phyloP scores from a whole-genome alignment of 441 rosid species.

The Adansonia gregorii region DNA sequence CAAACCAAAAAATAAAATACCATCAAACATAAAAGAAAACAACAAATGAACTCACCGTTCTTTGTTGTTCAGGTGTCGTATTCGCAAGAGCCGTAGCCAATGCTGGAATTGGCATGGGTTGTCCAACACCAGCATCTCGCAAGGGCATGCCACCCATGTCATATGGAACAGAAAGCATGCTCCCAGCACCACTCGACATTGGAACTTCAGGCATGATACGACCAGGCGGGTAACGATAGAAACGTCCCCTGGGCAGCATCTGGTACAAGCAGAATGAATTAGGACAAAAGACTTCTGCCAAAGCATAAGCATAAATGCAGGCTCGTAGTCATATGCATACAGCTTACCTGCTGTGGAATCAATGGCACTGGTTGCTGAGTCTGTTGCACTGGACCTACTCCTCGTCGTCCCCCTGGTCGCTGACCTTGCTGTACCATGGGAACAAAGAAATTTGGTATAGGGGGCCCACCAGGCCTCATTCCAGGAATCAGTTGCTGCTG shows the following conservation, averaged over 20 bases:
- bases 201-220: constrained; percentile 49
- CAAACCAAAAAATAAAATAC: not conserved
- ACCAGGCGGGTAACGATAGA: constrained; percentile 54
- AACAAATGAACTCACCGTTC: constrained; percentile 43
- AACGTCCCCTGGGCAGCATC: constrained; percentile 66
- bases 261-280: constrained; percentile 20
- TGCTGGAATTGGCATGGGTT: constrained; percentile 53
- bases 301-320: not conserved
- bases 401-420: constrained; percentile 57
- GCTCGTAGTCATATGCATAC: not conserved
- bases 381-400: constrained; percentile 51
- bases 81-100: constrained; percentile 65
- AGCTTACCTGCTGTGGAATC: constrained; percentile 54
- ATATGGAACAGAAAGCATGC: constrained; percentile 57
- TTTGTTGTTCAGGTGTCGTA: constrained; percentile 62
- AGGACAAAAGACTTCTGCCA: not conserved
- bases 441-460: constrained; percentile 46
- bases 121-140: constrained; percentile 45
- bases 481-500: constrained; percentile 55
- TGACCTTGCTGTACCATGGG: constrained; percentile 67
- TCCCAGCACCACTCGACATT: constrained; percentile 50
- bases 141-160: constrained; percentile 55
- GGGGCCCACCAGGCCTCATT: constrained; percentile 52
- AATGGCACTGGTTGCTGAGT: constrained; percentile 54
- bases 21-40: not conserved